Percentiles rank a stretch among this genome's conserved stretches.
These are phyloP conservation scores for Leccinellum albellum DNA, from an alignment of 768 basidiomycete genomes.

Conservation along the genomic window DNA sequence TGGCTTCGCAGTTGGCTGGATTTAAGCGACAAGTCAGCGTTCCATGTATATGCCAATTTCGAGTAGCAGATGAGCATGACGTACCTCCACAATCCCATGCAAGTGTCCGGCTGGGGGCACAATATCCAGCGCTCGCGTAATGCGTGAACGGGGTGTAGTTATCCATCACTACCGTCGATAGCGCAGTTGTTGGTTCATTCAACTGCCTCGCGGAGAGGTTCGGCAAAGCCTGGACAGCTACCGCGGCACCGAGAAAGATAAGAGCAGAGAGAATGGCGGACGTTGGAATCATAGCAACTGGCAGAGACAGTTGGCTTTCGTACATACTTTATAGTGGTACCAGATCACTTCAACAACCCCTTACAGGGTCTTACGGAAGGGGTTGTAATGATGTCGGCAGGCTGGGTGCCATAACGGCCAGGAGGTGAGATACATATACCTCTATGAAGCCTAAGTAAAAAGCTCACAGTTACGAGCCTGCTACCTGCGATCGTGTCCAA, in stretches of 20 bases:
- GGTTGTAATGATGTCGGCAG: too few relatives aligned
- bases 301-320: too few relatives aligned
- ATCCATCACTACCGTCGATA: conserved; percentile 39
- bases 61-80: conserved; percentile 8
- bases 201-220: conserved; percentile 31
- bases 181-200: conserved; percentile 39
- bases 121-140: conserved; percentile 52
- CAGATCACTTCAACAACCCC: too few relatives aligned
- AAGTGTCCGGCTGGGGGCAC: conserved; percentile 38
- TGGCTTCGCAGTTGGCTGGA: conserved; percentile 31
- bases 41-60: not conserved
- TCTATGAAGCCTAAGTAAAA: too few relatives aligned
- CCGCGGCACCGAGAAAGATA: conserved; percentile 13
- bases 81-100: conserved; percentile 55
- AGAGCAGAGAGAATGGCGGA: conserved; percentile 8
- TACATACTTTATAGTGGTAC: too few relatives aligned
- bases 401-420: too few relatives aligned
- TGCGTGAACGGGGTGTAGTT: conserved; percentile 45
- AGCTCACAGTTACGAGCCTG: too few relatives aligned
- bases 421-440: too few relatives aligned
- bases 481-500: too few relatives aligned
- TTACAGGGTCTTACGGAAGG: too few relatives aligned
- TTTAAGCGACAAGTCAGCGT: not conserved
- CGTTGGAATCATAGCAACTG: conserved; percentile 14
- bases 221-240: conserved; percentile 19